These are phyloP conservation scores for Candida sojae DNA, from an alignment of 1,139 yeast species.

Conservation along the genomic window DNA sequence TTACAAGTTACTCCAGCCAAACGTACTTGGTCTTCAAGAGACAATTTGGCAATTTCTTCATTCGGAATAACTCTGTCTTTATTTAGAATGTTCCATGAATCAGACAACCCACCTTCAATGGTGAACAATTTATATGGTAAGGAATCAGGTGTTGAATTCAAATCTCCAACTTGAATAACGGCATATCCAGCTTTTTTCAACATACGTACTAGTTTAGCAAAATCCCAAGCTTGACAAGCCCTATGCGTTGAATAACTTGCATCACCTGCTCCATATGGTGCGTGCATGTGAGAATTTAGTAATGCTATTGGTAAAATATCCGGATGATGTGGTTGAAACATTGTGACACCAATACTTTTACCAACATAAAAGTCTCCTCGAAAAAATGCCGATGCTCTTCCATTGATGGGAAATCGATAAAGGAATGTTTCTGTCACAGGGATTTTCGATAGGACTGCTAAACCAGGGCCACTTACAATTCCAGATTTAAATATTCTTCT, in stretches of 20 bases:
- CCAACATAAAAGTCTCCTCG: slow-evolving; percentile 99
- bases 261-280: slow-evolving; percentile 90
- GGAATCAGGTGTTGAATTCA: slow-evolving; percentile 86
- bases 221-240: slow-evolving; percentile 96
- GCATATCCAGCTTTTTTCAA: slow-evolving; percentile 77
- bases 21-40: slow-evolving; percentile 67
- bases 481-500: slow-evolving; percentile 78
- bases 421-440: slow-evolving; percentile 81
- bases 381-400: slow-evolving; percentile 89
- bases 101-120: slow-evolving; percentile 66
- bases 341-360: slow-evolving; percentile 78
- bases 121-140: slow-evolving; percentile 78
- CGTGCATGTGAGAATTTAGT: slow-evolving; percentile 94
- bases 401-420: slow-evolving; percentile 87
- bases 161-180: slow-evolving; percentile 88
- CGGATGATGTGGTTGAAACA: slow-evolving; percentile 52
- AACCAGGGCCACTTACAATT: slow-evolving; percentile 89
- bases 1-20: slow-evolving; percentile 90
- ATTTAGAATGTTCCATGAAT: slow-evolving; percentile 79
- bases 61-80: slow-evolving; percentile 27
- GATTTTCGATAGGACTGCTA: slow-evolving; percentile 78
- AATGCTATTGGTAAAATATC: slow-evolving; percentile 66
- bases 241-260: slow-evolving; percentile 90
- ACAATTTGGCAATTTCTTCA: slow-evolving; percentile 48
- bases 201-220: slow-evolving; percentile 64